Evolutionary conservation across 2,329 filamentous ascomycete species (phyloP).

Genomic region (Trichoderma atroviride): DNA sequence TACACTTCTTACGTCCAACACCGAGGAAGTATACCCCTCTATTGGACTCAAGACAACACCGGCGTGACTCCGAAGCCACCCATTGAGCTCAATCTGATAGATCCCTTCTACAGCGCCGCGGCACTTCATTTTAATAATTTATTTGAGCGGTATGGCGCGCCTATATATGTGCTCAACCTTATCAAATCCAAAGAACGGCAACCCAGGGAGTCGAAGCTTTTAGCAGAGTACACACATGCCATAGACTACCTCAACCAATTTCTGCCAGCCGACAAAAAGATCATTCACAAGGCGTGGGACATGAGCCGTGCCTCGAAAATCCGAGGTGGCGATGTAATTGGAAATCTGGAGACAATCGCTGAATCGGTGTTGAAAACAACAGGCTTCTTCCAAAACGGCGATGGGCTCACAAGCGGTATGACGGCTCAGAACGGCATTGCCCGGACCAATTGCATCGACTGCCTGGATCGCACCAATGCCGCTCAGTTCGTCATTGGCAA

Average conservation of each 20-base stretch:
- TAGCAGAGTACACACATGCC: slow-evolving; percentile 83
- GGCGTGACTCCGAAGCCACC: slow-evolving; percentile 95
- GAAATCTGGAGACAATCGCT: slow-evolving; percentile 84
- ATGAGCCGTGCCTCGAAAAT: slow-evolving; percentile 96
- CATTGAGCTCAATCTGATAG: slow-evolving; percentile 91
- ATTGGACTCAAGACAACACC: slow-evolving; percentile 96
- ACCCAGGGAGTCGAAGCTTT: slow-evolving; percentile 86
- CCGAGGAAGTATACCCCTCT: slow-evolving; percentile 90
- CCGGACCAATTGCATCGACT: slow-evolving; percentile 97
- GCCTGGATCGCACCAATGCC: slow-evolving; percentile 93
- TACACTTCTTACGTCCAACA: slow-evolving; percentile 98
- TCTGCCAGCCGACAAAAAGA: slow-evolving; percentile 78
- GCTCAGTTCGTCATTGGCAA: slow-evolving; percentile 98
- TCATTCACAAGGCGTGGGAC: slow-evolving; percentile 94
- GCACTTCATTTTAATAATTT: slow-evolving; percentile 94
- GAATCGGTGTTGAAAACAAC: slow-evolving; percentile 84
- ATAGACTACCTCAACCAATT: slow-evolving; percentile 95
- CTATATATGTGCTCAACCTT: slow-evolving; percentile 88
- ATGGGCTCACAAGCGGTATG: slow-evolving; percentile 62
- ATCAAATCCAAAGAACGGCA: slow-evolving; percentile 87
- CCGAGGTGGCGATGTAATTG: slow-evolving; percentile 91
- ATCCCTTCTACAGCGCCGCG: slow-evolving; percentile 92
- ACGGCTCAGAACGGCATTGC: slow-evolving; percentile 89
- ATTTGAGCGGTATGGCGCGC: slow-evolving; percentile 89
- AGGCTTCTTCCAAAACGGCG: slow-evolving; percentile 93